Base-by-base conservation (phyloP, 2,329 filamentous ascomycete genomes). In the Ceratocystis alfenasii region DNA sequence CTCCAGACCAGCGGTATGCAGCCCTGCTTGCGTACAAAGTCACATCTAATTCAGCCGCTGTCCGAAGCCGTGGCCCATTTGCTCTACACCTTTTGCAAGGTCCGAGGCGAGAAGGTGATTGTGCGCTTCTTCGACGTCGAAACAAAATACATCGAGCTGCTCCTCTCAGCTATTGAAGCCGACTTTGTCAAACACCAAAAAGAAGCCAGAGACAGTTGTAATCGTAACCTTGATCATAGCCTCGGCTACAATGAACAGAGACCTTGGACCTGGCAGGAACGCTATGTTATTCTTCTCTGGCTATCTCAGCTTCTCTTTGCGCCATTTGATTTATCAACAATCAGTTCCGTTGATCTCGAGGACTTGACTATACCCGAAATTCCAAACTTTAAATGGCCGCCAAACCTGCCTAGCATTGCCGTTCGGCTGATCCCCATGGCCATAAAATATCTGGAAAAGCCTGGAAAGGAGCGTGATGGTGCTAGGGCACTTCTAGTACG, bases 51-150 rank as follows among this genome's bases (percentile, higher is more conserved):
- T 15, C 75, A 79, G 25, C 81, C 86, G 0, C 76, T 90, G 0
- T 82, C 87, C 28, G 80, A 82, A 68, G 91, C 90, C 3, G 85
- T 95, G 90, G 87, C 74, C 84, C 82, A 68, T 79, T 36, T 97
- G 1, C 75, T 99, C 45, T 97, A 97, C 73, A 87, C 87, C 0
- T 87, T 99, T 68, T 96, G 91, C 80, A 99, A 99, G 76, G 87
- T 97, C 63, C 84, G 94, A 64, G 93, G 94, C 28, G 87, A 94
- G 73, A 97, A 97, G 75, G 87, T 99, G 63, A 87, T 99, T 70
- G 86, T 91, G 64, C 85, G 90, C 53, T 96, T 97, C 72, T 79
- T 99, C 69, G 93, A 89, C 73, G 95, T 94, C 69, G 94, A 97
- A 74, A 87, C 91, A 1, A 87, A 83, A 71, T 87, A 92, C 72